phyloP scores from a whole-genome alignment of 2,329 filamentous ascomycete genomes.

The Chrysoporthe austroafricana region DNA sequence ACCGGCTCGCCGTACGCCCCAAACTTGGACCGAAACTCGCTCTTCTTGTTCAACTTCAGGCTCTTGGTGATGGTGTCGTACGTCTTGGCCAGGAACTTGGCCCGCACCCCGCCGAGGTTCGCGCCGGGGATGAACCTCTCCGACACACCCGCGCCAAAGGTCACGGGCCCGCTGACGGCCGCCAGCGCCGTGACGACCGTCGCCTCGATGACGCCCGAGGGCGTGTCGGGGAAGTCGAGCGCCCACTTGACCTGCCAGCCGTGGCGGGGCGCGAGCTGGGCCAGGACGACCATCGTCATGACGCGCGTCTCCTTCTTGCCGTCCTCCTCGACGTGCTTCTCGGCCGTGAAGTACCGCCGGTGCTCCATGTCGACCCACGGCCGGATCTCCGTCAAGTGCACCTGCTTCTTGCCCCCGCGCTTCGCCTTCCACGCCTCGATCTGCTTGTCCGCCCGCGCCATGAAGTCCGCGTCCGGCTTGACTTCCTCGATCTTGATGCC shows the following conservation, averaged over 20 bases:
- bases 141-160: conserved; percentile 84
- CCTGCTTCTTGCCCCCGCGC: conserved; percentile 76
- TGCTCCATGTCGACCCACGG: conserved; percentile 86
- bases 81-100: conserved; percentile 79
- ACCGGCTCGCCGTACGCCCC: conserved; percentile 82
- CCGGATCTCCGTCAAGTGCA: conserved; percentile 86
- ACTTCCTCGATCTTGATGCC: conserved; percentile 81
- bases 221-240: conserved; percentile 86
- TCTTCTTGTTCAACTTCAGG: conserved; percentile 81
- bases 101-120: conserved; percentile 78
- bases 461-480: conserved; percentile 63
- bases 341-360: conserved; percentile 82
- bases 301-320: conserved; percentile 58
- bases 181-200: conserved; percentile 73
- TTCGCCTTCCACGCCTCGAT: conserved; percentile 79
- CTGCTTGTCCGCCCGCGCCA: conserved; percentile 69
- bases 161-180: conserved; percentile 63
- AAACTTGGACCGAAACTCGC: conserved; percentile 88
- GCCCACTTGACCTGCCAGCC: conserved; percentile 96
- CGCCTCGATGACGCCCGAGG: conserved; percentile 85
- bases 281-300: conserved; percentile 78
- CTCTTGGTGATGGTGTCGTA: conserved; percentile 84
- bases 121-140: conserved; percentile 76
- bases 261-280: conserved; percentile 77
- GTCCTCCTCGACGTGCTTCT: conserved; percentile 73